Evolutionary conservation across 2,329 filamentous ascomycete species (phyloP), one percentile per base, ranked within the genome.

Genomic region (Aspergillus luchuensis): DNA sequence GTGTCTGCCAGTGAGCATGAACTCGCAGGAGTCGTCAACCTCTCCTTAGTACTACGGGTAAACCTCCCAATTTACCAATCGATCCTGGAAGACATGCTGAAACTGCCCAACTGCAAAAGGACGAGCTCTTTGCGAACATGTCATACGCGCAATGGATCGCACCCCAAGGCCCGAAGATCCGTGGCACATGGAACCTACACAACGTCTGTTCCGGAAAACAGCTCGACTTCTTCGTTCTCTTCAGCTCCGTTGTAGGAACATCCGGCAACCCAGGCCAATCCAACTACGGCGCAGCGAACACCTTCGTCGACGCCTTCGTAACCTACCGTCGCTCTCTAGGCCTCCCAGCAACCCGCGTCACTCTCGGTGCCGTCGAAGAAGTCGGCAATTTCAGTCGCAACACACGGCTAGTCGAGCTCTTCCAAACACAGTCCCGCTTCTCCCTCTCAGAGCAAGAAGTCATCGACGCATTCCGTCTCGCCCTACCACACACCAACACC

Each of bases 211-310:
- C n/a, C 17, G 38, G 38, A 3, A 54, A 48, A 13, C 15, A 45
- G 2, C 59, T 68, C 3, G 68, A 70, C 56, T 70, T 69, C 50
- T 66, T 69, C 30, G 43, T 66, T 17, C 38, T 68, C 2, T 62
- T 64, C 51, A 61, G 57, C 21, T 69, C 67, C 6, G 62, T 75
- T 0, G 66, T 71, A 5, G 69, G 60, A 15, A 66, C 80, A 0
- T 65, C 71, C 0, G 79, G 79, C 0, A 77, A 76, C 53, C 54
- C 61, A 3, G 78, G 78, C 1, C 79, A 80, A 56, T 64, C 71
- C 5, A 71, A 66, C n/a, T 81, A 81, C 57, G 67, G 69, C 2
- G 74, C 77, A 2, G 75, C 72, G 8, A 78, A 79, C 61, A 61
- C 67, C 4, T 81, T 75, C 63, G 74, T 79, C 69, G 65, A 64